Evolutionary conservation across 768 basidiomycete species (phyloP), one percentile per base, ranked within the genome.

Genomic region (Candolleomyces efflorescens): DNA sequence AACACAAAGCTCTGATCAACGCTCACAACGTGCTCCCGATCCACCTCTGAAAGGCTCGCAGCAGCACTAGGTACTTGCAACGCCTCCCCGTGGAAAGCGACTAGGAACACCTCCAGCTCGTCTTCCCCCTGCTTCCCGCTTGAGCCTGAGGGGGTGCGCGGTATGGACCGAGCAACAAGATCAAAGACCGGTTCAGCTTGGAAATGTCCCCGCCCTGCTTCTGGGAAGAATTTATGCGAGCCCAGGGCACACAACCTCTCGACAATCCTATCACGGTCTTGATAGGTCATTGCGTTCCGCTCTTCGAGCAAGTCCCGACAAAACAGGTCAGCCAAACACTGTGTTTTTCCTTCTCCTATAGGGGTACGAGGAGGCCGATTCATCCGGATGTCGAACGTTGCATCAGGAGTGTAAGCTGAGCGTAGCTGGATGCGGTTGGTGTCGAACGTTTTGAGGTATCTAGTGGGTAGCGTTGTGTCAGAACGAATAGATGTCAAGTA

Each of bases 1-100:
- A 58, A 36, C 41, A 58, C 41, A 45, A 58, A 53, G 5, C n/a
- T 53, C 50, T 58, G 57, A 32, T 58, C 43, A 1, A 58, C 57
- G 44, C 38, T 43, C 12, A 58, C n/a, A 37, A 58, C 32, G 46
- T 58, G 57, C 50, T 53, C 57, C 23, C 15, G 11, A 12, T 17
- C 51, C 50, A 39, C 27, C 24, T 41, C 49, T n/a, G 27, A 15
- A 7, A 17, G 18, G 7, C 3, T 27, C 7, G 50, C 32, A 32
- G 32, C 32, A 32, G 32, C 32, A 32, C 32, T 32, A 7, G 7
- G 11, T 32, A 32, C 32, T 32, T 57, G 17, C 48, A 58, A 50
- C 2, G 46, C 44, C 26, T 58, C 47, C 22, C 57, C 27, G 24
- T 58, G 57, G 11, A 58, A 38, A 5, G 50, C 24, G 17, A 53